Base-by-base conservation (phyloP, 805 yeast species). In the Schizosaccharomyces lindneri region DNA sequence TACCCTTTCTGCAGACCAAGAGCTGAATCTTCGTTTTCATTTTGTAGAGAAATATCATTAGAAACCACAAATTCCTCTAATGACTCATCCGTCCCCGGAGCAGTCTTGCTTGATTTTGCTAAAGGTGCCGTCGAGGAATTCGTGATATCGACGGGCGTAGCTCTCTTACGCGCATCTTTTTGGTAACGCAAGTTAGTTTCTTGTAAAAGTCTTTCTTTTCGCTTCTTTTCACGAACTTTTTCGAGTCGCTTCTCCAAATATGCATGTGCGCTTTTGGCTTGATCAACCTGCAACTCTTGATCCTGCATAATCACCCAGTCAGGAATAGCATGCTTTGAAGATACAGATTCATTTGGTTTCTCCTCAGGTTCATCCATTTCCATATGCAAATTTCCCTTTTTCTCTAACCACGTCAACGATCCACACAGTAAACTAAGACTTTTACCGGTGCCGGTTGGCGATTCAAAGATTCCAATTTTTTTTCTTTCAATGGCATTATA, bases 381-480 rank as follows among this genome's bases (percentile, higher is more conserved):
- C 0, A 51, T 21, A 24, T 17, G 19, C 13, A 51, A 5, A 29
- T 29, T 11, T 51, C 57, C 57, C 21, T 29, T 21, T 51, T 51
- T 29, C 19, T 51, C 57, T 51, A 89, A 73, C 95, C 95, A 89
- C 0, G 89, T 80, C 78, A 89, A 77, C 0, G 90, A 75, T 0
- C 94, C 80, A 68, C 97, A 90, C 3, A 90, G 84, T 59, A 89
- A 72, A 0, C 95, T 87, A 2, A 90, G 73, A 29, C 55, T 55
- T 43, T 59, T 61, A 15, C 51, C 62, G 15, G 61, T 86, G 5
- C 97, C 97, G 0, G 97, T 89, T 0, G 97, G 97, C 63, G 93
- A 83, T 69, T 89, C 97, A 67, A 89, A 83, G 1, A 89, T 75
- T 0, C 94, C 95, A 1, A 89, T 74, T 68, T 84, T 86, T 66